These are phyloP conservation scores for Stachybotrys chlorohalonatus DNA, from an alignment of 2,329 filamentous ascomycete genomes.

Conservation along the genomic window DNA sequence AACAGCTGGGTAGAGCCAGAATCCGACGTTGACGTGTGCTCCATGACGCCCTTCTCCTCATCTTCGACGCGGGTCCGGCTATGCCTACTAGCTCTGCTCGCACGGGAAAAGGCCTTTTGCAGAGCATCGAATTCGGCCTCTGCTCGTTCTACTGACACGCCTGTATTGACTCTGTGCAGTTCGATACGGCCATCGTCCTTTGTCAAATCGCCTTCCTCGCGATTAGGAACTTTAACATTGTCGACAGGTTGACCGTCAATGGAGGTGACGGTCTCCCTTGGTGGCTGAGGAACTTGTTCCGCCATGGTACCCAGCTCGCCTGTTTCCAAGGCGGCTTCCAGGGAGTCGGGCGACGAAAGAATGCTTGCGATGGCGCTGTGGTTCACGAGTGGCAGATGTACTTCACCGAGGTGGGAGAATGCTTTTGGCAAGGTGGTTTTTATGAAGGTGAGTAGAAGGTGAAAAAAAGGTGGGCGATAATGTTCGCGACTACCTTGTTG, in stretches of 20 bases:
- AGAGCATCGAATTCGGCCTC: constrained; percentile 64
- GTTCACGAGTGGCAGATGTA: background rate
- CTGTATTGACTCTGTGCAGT: constrained; percentile 2
- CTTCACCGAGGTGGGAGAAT: background rate
- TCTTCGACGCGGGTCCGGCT: constrained; percentile 28
- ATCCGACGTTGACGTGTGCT: constrained; percentile 27
- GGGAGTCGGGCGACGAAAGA: background rate
- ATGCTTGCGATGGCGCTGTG: background rate
- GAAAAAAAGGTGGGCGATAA: background rate
- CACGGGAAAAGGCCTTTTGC: constrained; percentile 48
- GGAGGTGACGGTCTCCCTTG: background rate
- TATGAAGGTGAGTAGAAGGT: background rate
- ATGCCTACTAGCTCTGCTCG: constrained; percentile 41
- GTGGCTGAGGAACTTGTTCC: background rate
- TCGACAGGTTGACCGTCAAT: constrained; percentile 13
- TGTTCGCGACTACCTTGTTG: background rate
- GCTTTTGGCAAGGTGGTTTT: background rate
- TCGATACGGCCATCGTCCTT: constrained; percentile 7
- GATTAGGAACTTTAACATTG: constrained; percentile 12
- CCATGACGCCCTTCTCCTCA: constrained; percentile 45
- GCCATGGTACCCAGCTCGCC: background rate
- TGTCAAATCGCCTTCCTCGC: constrained; percentile 18
- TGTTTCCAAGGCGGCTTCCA: background rate
- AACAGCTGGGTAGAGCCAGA: constrained; percentile 46
- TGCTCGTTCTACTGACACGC: constrained; percentile 56